These are phyloP conservation scores for Clonostachys rosea DNA, from an alignment of 2,329 filamentous ascomycete species.

Conservation along the genomic window DNA sequence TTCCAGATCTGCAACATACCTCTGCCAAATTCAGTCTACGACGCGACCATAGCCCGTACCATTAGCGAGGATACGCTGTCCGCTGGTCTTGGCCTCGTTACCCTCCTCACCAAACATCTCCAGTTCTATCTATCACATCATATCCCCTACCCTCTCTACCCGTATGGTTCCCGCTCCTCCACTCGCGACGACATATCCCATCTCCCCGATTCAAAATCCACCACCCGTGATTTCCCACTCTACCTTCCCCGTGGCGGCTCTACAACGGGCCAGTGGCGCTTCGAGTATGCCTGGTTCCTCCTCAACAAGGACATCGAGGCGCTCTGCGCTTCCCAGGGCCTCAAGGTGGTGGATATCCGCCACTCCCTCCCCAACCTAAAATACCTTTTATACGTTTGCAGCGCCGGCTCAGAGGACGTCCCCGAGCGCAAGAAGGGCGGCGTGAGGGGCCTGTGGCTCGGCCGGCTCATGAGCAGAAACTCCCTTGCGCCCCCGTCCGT, in stretches of 20 bases:
- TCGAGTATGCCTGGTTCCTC: conserved; percentile 95
- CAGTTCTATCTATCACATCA: conserved; percentile 78
- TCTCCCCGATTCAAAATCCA: conserved; percentile 28
- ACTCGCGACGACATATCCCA: conserved; percentile 72
- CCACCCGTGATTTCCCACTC: conserved; percentile 73
- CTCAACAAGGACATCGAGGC: conserved; percentile 91
- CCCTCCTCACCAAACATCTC: conserved; percentile 69
- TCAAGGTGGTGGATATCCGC: conserved; percentile 82
- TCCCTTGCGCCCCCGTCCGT: neutral
- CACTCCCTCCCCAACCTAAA: conserved; percentile 93
- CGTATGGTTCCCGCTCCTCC: conserved; percentile 68
- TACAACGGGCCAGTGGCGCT: conserved; percentile 74
- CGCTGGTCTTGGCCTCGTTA: conserved; percentile 76
- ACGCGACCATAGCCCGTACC: conserved; percentile 34
- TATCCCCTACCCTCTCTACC: conserved; percentile 74
- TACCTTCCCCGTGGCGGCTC: conserved; percentile 60
- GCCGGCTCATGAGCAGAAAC: conserved; percentile 31
- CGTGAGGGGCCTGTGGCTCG: conserved; percentile 52
- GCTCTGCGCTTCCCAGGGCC: conserved; percentile 58
- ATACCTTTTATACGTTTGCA: conserved; percentile 85
- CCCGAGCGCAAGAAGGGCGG: conserved; percentile 59
- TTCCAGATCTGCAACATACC: conserved; percentile 80
- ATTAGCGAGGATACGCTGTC: conserved; percentile 68
- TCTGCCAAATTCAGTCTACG: conserved; percentile 77
- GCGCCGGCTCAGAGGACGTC: conserved; percentile 65